These are phyloP conservation scores for Hypholoma fasciculare DNA, from an alignment of 768 basidiomycete genomes.

Conservation along the genomic window DNA sequence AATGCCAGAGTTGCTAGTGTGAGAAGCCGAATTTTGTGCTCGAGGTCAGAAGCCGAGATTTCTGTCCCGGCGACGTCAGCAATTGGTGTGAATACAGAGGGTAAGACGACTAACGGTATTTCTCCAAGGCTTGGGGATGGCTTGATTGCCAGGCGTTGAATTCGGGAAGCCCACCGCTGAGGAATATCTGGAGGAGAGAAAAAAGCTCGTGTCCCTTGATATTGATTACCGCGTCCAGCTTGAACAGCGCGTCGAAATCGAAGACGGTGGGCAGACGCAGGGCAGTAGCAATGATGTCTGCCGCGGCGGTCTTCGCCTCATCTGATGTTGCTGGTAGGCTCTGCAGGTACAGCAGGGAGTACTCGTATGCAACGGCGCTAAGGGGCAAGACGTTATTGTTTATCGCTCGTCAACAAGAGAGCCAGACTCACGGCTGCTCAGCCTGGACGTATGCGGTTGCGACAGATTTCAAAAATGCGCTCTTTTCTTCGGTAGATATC, in stretches of 20 bases:
- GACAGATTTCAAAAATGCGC: constrained; percentile 63
- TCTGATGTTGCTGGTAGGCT: constrained; percentile 58
- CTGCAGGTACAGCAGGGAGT: constrained; percentile 59
- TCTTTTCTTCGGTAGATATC: constrained; percentile 60
- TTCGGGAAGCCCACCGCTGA: constrained; percentile 61
- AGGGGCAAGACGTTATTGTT: neutral
- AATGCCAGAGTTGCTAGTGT: constrained; percentile 78
- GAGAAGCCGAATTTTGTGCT: constrained; percentile 79
- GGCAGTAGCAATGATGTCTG: constrained; percentile 62
- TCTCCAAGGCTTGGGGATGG: constrained; percentile 49
- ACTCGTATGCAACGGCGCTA: constrained; percentile 68
- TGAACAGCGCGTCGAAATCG: constrained; percentile 81
- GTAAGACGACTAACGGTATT: constrained; percentile 48
- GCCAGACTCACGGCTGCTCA: constrained; percentile 54
- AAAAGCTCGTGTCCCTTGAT: constrained; percentile 72
- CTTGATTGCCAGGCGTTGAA: constrained; percentile 59
- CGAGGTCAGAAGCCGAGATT: constrained; percentile 49
- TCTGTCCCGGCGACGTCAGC: constrained; percentile 1
- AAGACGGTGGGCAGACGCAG: constrained; percentile 68
- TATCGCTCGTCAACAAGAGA: neutral
- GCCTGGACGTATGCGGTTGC: constrained; percentile 58
- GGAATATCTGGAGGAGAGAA: constrained; percentile 73
- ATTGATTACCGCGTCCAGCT: constrained; percentile 68
- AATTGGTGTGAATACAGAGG: neutral
- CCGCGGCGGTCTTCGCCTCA: constrained; percentile 50